Evolutionary conservation across 257 asterid genomes (phyloP).

Genomic region (Plantago elongata): DNA sequence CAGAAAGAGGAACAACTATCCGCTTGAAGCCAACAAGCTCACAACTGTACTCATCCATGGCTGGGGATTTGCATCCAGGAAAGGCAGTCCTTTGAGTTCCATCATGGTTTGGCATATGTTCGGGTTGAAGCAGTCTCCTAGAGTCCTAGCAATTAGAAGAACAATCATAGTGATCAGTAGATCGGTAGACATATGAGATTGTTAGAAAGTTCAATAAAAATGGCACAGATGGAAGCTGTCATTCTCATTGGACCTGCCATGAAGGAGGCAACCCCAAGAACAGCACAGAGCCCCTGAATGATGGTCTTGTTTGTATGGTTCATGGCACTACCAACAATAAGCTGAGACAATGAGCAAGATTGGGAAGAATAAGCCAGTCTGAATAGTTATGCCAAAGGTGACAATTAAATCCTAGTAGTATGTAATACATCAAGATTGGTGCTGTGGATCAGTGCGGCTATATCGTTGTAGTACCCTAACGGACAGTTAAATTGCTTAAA

Average conservation of each 20-base stretch:
- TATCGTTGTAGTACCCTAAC: conserved; percentile 69
- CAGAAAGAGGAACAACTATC: conserved; percentile 51
- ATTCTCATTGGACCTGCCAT: conserved; percentile 98
- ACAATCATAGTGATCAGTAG: conserved; percentile 71
- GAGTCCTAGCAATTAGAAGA: conserved; percentile 68
- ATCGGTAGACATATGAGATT: conserved; percentile 85
- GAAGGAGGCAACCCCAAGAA: conserved; percentile 86
- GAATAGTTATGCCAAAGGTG: conserved; percentile 81
- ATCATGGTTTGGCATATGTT: conserved; percentile 80
- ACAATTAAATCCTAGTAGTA: conserved; percentile 37
- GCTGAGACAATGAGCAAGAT: conserved; percentile 65
- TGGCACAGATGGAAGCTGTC: conserved; percentile 86
- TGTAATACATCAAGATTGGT: conserved; percentile 68
- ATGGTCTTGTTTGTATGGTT: conserved; percentile 51
- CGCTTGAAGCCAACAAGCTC: conserved; percentile 74
- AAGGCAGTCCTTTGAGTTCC: conserved; percentile 83
- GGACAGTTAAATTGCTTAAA: conserved; percentile 90
- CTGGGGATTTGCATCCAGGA: conserved; percentile 80
- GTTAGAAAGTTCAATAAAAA: conserved; percentile 87
- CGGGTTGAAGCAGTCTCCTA: conserved; percentile 93
- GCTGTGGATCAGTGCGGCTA: conserved; percentile 78
- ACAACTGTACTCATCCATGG: conserved; percentile 92
- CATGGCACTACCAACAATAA: conserved; percentile 55
- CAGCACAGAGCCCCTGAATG: conserved; percentile 72
- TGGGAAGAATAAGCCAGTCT: conserved; percentile 89